Percentiles rank a stretch among this genome's conserved stretches.
Conservation (phyloP, 1,284 basidiomycete genomes). For the Chalciporus sp. region DNA sequence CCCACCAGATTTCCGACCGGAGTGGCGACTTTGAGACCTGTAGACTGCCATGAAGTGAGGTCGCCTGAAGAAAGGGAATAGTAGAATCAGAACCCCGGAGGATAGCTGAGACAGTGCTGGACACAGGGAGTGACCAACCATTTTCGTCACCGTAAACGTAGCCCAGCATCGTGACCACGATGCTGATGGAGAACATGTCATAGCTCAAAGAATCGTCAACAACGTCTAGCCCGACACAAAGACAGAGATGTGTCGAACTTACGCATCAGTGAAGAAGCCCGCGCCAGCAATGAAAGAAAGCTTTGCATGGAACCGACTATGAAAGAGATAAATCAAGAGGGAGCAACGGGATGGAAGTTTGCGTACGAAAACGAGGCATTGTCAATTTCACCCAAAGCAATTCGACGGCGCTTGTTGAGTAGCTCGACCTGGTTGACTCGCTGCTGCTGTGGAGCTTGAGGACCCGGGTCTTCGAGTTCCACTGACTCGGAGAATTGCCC, state of each 20-base stretch:
- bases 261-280: conserved; percentile 86
- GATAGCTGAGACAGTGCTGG: accelerated
- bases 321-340: conserved; percentile 1
- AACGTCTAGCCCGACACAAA: not conserved
- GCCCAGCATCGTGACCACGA: conserved; percentile 75
- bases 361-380: conserved; percentile 71
- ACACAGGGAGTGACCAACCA: conserved; percentile 8
- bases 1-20: conserved; percentile 65
- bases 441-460: too few species aligned
- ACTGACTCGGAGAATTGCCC: too few species aligned
- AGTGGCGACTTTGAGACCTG: conserved; percentile 80
- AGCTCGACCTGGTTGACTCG: too few species aligned
- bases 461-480: too few species aligned
- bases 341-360: not conserved
- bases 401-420: conserved; percentile 58
- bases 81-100: not conserved
- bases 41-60: conserved; percentile 62
- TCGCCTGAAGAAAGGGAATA: conserved; percentile 9
- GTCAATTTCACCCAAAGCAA: conserved; percentile 75
- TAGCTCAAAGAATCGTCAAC: conserved; percentile 44
- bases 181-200: conserved; percentile 77
- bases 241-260: conserved; percentile 24
- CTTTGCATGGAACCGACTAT: conserved; percentile 69
- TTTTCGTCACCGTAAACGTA: conserved; percentile 69
- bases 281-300: conserved; percentile 74